Conservation (phyloP, 1,284 basidiomycete genomes). For the Cutaneotrichosporon dermatis region DNA sequence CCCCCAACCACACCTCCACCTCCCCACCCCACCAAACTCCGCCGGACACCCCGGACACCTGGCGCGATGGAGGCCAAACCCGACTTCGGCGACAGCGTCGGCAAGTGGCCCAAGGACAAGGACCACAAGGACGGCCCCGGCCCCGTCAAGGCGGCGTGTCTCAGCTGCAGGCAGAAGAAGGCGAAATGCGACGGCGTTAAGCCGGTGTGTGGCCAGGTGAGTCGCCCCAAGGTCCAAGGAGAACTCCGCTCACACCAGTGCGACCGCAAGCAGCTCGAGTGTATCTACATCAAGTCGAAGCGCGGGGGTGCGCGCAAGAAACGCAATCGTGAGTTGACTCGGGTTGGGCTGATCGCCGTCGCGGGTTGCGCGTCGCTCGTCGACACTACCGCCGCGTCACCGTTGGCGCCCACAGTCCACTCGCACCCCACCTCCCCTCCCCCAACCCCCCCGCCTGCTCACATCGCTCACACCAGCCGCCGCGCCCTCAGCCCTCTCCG, state of each 20-base stretch:
- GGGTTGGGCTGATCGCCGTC: too few species aligned
- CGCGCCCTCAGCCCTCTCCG: conserved; percentile 38
- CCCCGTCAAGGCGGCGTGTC: conserved; percentile 47
- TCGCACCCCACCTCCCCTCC: too few species aligned
- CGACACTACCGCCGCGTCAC: too few species aligned
- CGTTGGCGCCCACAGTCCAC: too few species aligned
- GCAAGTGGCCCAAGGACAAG: conserved; percentile 7
- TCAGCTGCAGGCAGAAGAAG: conserved; percentile 47
- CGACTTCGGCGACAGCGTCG: background rate
- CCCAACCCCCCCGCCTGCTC: too few species aligned
- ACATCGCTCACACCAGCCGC: conserved; percentile 13
- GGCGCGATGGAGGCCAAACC: background rate
- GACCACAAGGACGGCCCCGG: conserved; percentile 1
- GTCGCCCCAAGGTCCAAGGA: conserved; percentile 9
- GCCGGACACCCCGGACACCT: background rate
- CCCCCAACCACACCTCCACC: background rate
- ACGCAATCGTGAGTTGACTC: conserved; percentile 28
- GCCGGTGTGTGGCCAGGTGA: conserved; percentile 46
- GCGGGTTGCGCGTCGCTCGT: too few species aligned
- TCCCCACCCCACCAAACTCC: background rate
- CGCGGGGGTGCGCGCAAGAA: conserved; percentile 46
- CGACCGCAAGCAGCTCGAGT: conserved; percentile 39
- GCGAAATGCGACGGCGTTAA: conserved; percentile 47
- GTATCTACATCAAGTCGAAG: conserved; percentile 48
- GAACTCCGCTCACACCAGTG: conserved; percentile 29